Evolutionary conservation across 441 rosid genomes (phyloP).

Genomic region (Geranium incanum): DNA sequence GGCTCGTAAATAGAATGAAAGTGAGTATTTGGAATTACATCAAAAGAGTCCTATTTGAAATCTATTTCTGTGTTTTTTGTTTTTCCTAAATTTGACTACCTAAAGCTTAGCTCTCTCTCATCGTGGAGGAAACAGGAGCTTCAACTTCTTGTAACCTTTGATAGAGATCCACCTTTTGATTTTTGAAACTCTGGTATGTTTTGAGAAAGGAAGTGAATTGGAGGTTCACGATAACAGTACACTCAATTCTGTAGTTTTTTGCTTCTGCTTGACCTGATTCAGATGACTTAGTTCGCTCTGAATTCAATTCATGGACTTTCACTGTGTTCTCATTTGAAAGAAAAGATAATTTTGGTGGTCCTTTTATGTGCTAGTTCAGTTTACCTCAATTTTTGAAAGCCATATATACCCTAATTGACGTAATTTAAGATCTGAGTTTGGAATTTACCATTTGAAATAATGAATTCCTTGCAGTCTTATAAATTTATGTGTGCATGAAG

Average conservation of each 20-base stretch:
- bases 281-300: not conserved
- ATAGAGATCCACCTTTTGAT: not conserved
- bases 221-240: not conserved
- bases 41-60: not conserved
- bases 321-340: too few species aligned
- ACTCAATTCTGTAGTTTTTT: not conserved
- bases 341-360: not conserved
- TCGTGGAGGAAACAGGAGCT: not conserved
- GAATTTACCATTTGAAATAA: not conserved
- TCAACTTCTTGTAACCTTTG: not conserved
- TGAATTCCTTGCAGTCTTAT: not conserved
- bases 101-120: not conserved
- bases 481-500: not conserved
- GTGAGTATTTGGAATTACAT: not conserved
- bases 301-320: not conserved
- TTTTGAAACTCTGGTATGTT: not conserved
- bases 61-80: too few species aligned
- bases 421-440: not conserved
- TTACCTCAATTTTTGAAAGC: not conserved
- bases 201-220: not conserved
- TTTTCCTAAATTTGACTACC: not conserved
- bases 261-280: not conserved
- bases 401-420: not conserved
- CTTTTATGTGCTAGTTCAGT: not conserved
- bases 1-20: too few species aligned